phyloP scores from a whole-genome alignment of 345 rosid genomes.

The Erucastrum elatum region DNA sequence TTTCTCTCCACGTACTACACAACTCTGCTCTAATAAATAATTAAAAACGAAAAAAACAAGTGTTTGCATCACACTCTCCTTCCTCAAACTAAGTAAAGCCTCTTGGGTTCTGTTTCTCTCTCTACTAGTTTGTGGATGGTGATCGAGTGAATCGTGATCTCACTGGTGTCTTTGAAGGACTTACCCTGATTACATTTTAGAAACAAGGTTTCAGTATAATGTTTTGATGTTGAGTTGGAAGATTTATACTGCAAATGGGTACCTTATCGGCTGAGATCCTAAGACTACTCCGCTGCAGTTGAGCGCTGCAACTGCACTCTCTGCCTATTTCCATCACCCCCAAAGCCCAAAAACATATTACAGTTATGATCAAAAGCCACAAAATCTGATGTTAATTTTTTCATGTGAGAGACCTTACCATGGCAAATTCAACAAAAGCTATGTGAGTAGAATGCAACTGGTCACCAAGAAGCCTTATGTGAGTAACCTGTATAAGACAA shows the following conservation, averaged over 20 bases:
- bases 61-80: conserved; percentile 30
- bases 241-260: neutral
- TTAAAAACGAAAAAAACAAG: neutral
- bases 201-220: neutral
- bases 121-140: conserved; percentile 18
- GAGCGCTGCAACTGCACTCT: conserved; percentile 74
- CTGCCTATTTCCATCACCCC: conserved; percentile 55
- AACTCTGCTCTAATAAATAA: conserved; percentile 10
- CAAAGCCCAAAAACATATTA: too few species aligned
- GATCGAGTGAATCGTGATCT: conserved; percentile 58
- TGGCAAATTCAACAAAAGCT: conserved; percentile 85
- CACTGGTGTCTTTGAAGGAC: conserved; percentile 86
- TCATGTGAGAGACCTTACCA: conserved; percentile 46
- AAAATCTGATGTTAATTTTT: neutral
- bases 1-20: conserved; percentile 18
- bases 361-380: neutral
- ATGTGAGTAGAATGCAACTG: conserved; percentile 80
- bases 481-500: conserved; percentile 56
- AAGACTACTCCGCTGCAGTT: conserved; percentile 73
- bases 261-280: conserved; percentile 81
- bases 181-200: conserved; percentile 53
- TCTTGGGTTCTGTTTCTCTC: neutral
- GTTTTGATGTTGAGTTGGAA: neutral
- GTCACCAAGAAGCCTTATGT: conserved; percentile 83
- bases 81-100: conserved; percentile 2